Conservation (phyloP, 1,284 basidiomycete species). For the Cerioporus squamosus region DNA sequence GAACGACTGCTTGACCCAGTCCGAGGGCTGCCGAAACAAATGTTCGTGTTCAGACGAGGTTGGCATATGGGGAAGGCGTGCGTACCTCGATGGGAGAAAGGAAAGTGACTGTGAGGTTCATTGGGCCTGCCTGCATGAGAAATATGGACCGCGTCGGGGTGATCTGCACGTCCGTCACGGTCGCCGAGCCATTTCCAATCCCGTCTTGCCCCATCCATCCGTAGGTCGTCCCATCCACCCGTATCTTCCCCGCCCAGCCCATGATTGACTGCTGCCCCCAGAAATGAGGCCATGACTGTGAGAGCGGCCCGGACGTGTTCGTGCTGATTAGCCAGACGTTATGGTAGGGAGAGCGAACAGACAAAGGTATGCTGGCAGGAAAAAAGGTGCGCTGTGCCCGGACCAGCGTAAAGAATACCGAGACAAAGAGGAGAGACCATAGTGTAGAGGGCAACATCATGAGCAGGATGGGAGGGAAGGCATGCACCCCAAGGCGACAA, state of each 20-base stretch:
- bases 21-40: constrained; percentile 28
- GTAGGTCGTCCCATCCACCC: constrained; percentile 25
- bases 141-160: constrained; percentile 25
- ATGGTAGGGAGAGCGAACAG: constrained; percentile 22
- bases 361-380: constrained; percentile 21
- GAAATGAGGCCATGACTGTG: constrained; percentile 19
- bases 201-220: constrained; percentile 21
- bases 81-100: constrained; percentile 29
- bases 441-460: constrained; percentile 1
- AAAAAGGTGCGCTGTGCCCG: not conserved
- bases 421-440: constrained; percentile 12
- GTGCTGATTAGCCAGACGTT: constrained; percentile 15
- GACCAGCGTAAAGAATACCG: constrained; percentile 9
- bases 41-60: not conserved
- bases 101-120: constrained; percentile 26
- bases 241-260: constrained; percentile 26
- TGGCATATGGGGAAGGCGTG: not conserved
- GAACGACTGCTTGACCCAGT: constrained; percentile 38
- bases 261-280: constrained; percentile 15
- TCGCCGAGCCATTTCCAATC: not conserved
- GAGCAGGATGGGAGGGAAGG: not conserved
- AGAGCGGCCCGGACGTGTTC: not conserved
- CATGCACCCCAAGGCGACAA: not conserved
- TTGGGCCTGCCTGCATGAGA: constrained; percentile 22
- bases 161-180: constrained; percentile 18